Conservation (phyloP, 352 stramenopile species). For the Pilasporangium apinafurcum region DNA sequence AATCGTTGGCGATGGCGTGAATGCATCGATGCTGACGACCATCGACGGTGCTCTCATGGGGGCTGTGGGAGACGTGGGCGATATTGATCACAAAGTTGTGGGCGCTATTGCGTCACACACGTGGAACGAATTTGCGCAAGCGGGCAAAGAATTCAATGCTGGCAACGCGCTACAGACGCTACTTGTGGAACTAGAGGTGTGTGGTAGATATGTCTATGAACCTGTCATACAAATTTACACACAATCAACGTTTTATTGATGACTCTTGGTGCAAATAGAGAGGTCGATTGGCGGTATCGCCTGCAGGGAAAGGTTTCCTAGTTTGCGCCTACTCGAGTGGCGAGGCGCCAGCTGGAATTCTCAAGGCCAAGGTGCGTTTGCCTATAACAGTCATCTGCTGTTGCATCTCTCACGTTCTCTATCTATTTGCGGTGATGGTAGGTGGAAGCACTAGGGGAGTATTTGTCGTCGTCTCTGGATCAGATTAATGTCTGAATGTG, state of each 20-base stretch:
- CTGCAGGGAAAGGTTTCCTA: slow-evolving; percentile 65
- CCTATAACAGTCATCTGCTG: neutral
- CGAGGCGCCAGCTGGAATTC: slow-evolving; percentile 42
- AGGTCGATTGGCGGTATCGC: slow-evolving; percentile 53
- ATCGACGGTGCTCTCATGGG: slow-evolving; percentile 81
- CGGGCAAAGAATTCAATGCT: slow-evolving; percentile 60
- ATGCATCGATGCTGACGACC: slow-evolving; percentile 78
- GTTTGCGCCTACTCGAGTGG: slow-evolving; percentile 68
- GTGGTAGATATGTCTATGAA: neutral
- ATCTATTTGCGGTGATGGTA: slow-evolving; percentile 7
- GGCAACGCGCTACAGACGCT: slow-evolving; percentile 49
- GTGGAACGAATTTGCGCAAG: slow-evolving; percentile 77
- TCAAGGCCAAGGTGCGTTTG: slow-evolving; percentile 63
- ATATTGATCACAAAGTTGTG: slow-evolving; percentile 79
- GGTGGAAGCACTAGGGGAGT: slow-evolving; percentile 55
- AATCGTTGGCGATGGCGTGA: slow-evolving; percentile 70
- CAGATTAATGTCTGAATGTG: slow-evolving; percentile 74
- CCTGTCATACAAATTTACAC: neutral
- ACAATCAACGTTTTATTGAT: neutral
- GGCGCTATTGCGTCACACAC: slow-evolving; percentile 80
- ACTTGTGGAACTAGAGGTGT: slow-evolving; percentile 69
- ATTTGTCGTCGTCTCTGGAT: slow-evolving; percentile 57
- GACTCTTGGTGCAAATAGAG: slow-evolving; percentile 12
- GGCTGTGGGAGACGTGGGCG: slow-evolving; percentile 46
- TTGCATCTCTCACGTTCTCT: neutral